phyloP scores from a whole-genome alignment of 148 eudicot species.

The Vaccinium corymbosum region DNA sequence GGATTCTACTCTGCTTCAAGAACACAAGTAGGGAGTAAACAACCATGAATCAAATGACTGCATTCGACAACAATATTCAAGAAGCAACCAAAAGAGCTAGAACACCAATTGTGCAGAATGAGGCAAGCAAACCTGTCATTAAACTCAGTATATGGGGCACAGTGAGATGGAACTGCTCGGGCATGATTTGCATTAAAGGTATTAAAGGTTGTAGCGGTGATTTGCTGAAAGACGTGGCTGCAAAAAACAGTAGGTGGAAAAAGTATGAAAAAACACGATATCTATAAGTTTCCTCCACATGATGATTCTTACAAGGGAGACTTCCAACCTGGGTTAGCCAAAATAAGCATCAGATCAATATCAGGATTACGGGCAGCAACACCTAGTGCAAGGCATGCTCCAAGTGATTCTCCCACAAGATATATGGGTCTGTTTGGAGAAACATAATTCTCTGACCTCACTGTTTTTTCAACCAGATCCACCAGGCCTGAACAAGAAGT shows the following conservation, averaged over 20 bases:
- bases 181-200: constrained; percentile 41
- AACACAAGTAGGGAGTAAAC: not conserved
- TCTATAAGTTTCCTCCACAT: not conserved
- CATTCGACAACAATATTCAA: not conserved
- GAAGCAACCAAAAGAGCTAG: not conserved
- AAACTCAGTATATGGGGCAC: constrained; percentile 36
- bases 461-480: constrained; percentile 45
- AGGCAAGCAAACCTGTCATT: constrained; percentile 35
- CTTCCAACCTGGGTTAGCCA: constrained; percentile 73
- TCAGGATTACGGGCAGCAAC: constrained; percentile 72
- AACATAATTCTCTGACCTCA: constrained; percentile 40
- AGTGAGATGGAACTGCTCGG: constrained; percentile 33
- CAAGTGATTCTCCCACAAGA: constrained; percentile 75
- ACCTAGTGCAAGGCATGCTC: constrained; percentile 80
- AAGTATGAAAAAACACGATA: not conserved
- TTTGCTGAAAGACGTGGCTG: constrained; percentile 70
- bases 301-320: not conserved
- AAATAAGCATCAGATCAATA: constrained; percentile 53
- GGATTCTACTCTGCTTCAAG: not conserved
- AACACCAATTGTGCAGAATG: not conserved
- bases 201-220: constrained; percentile 45
- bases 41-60: not conserved
- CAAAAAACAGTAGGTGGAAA: constrained; percentile 9
- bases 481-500: constrained; percentile 43
- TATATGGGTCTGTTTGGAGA: constrained; percentile 68